These are phyloP conservation scores for Erodium chrysanthum DNA, from an alignment of 441 rosid genomes.

Conservation along the genomic window DNA sequence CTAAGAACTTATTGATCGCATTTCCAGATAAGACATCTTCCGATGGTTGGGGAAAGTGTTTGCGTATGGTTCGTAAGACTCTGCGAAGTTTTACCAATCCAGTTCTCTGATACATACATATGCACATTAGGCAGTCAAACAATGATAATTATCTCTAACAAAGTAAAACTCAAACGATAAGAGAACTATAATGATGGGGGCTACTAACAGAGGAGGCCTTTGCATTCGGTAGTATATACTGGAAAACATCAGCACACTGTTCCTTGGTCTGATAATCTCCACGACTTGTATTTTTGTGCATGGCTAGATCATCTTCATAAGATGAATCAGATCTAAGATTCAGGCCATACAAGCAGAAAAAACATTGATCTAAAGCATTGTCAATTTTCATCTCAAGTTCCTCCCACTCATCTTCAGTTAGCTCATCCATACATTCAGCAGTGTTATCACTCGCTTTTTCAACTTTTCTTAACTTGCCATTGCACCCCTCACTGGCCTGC, in stretches of 20 bases:
- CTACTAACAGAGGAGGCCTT: constrained; percentile 84
- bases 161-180: constrained; percentile 3
- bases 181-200: constrained; percentile 20
- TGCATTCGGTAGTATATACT: constrained; percentile 85
- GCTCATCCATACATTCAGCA: constrained; percentile 35
- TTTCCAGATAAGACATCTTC: constrained; percentile 70
- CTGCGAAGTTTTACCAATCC: constrained; percentile 93
- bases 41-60: constrained; percentile 93
- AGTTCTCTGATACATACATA: constrained; percentile 55
- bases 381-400: constrained; percentile 81
- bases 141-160: constrained; percentile 3
- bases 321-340: constrained; percentile 89
- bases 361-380: constrained; percentile 90
- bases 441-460: constrained; percentile 31
- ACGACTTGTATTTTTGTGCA: constrained; percentile 83
- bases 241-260: constrained; percentile 97
- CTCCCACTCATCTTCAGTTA: constrained; percentile 71
- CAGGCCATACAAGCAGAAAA: constrained; percentile 95
- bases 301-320: constrained; percentile 81
- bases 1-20: constrained; percentile 79
- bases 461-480: constrained; percentile 26
- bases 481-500: constrained; percentile 17
- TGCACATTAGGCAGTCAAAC: constrained; percentile 18
- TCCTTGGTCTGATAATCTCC: constrained; percentile 98
- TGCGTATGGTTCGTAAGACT: constrained; percentile 88